Percentiles rank a stretch among this genome's conserved stretches.
Evolutionary conservation across 2,329 filamentous ascomycete species (phyloP).

Genomic region (Talaromyces sp.): DNA sequence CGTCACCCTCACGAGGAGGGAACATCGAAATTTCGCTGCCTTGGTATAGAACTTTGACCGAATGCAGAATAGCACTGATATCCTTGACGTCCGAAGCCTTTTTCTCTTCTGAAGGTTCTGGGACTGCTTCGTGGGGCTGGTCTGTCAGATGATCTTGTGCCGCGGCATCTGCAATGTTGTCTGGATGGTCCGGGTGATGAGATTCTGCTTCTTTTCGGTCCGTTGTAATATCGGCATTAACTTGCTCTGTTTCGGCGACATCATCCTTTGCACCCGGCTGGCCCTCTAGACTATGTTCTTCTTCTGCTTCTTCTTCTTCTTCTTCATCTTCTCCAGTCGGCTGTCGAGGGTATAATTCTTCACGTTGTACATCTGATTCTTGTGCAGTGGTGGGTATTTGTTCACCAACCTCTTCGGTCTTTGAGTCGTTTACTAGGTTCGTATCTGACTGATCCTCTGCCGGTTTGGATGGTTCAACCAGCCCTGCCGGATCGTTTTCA

Average conservation of each 20-base stretch:
- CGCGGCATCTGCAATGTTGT: neutral
- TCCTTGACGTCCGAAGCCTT: neutral
- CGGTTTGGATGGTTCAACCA: neutral
- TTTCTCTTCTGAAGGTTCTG: neutral
- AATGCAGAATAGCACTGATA: slow-evolving; percentile 27
- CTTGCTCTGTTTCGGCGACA: slow-evolving; percentile 1
- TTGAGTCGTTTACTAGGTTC: neutral
- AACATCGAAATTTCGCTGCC: slow-evolving; percentile 56
- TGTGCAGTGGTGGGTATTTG: neutral
- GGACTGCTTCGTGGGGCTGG: neutral
- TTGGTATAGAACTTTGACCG: slow-evolving; percentile 53
- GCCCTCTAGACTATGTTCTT: neutral
- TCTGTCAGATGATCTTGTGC: neutral
- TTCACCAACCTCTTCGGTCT: neutral
- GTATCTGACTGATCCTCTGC: neutral
- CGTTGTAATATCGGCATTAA: neutral
- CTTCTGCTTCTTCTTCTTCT: neutral
- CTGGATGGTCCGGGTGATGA: neutral
- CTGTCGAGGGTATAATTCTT: neutral
- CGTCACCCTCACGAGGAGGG: slow-evolving; percentile 50
- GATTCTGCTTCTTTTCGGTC: neutral
- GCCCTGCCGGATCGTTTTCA: neutral
- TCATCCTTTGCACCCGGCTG: neutral
- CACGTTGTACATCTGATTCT: neutral
- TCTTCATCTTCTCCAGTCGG: neutral